Evolutionary conservation across 768 basidiomycete genomes (phyloP).

Genomic region (Leccinum uliginosum): DNA sequence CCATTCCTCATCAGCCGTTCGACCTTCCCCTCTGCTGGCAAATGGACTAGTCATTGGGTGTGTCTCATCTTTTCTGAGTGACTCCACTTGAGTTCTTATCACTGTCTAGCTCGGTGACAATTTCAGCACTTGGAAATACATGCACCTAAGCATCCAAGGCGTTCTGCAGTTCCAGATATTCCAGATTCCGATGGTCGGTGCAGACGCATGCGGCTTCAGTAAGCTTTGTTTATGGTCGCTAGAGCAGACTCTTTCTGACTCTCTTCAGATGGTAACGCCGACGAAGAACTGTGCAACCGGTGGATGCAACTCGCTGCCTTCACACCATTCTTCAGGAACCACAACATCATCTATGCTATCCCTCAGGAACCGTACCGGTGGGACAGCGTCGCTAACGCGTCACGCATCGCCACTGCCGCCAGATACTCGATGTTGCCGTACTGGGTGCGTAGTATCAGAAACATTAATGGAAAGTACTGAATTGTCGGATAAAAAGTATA

Average conservation of each 20-base stretch:
- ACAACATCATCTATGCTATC: conserved; percentile 60
- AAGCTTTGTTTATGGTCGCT: not conserved
- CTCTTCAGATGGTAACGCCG: conserved; percentile 50
- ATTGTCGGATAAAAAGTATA: conserved; percentile 46
- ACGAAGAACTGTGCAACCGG: conserved; percentile 77
- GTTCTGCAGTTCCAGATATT: conserved; percentile 80
- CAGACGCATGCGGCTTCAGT: conserved; percentile 51
- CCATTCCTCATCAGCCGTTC: conserved; percentile 72
- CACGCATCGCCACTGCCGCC: conserved; percentile 63
- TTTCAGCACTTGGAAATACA: conserved; percentile 68
- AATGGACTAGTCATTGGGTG: conserved; percentile 73
- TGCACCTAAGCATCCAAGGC: conserved; percentile 68
- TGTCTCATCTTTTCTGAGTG: not conserved
- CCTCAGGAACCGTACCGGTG: conserved; percentile 80
- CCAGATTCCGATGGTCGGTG: conserved; percentile 81
- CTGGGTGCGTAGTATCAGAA: conserved; percentile 49
- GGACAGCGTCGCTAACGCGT: conserved; percentile 75
- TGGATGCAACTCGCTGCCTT: conserved; percentile 90
- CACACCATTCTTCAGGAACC: conserved; percentile 79
- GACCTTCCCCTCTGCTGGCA: conserved; percentile 64
- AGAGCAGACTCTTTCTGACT: not conserved
- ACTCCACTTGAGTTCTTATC: not conserved
- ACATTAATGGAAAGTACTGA: not conserved
- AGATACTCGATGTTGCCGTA: conserved; percentile 74
- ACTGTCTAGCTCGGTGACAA: conserved; percentile 64